Conservation (phyloP, 495 filamentous ascomycete species). For the Rhizodiscina lignyota region DNA sequence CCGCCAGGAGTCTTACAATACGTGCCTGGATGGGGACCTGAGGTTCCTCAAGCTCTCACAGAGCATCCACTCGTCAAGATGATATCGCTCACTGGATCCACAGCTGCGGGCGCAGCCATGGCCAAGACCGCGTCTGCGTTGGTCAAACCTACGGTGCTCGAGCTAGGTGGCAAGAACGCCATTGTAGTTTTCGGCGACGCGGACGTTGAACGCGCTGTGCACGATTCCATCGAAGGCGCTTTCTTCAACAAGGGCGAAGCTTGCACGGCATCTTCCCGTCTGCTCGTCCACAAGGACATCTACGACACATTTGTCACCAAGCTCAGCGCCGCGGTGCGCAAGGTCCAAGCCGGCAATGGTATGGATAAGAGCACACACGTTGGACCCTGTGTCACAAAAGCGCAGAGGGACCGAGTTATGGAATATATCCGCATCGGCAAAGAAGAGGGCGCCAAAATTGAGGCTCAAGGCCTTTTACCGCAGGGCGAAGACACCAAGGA, state of each 20-base stretch:
- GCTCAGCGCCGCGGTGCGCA: constrained; percentile 35
- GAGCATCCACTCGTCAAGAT: constrained; percentile 22
- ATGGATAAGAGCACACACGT: constrained; percentile 39
- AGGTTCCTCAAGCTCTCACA: constrained; percentile 22
- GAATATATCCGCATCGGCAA: constrained; percentile 48
- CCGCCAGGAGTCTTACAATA: constrained; percentile 23
- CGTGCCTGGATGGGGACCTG: constrained; percentile 21
- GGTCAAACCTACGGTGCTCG: constrained; percentile 24
- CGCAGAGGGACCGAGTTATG: constrained; percentile 43
- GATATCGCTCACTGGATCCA: constrained; percentile 24
- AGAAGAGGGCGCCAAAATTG: constrained; percentile 37
- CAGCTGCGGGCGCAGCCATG: constrained; percentile 22
- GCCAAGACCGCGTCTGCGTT: constrained; percentile 21
- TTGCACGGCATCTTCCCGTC: constrained; percentile 24
- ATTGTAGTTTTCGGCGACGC: constrained; percentile 27
- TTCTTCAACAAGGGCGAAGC: constrained; percentile 26
- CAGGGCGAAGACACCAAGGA: constrained; percentile 19
- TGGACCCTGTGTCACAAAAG: constrained; percentile 49
- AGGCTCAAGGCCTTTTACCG: constrained; percentile 44
- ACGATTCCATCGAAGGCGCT: constrained; percentile 17
- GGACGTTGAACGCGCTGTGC: constrained; percentile 19
- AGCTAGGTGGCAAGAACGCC: constrained; percentile 26
- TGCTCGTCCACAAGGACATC: constrained; percentile 24
- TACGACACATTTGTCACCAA: constrained; percentile 24
- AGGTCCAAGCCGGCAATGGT: constrained; percentile 50